Conservation (phyloP, 2,329 filamentous ascomycete species). For the Talaromyces sp. region DNA sequence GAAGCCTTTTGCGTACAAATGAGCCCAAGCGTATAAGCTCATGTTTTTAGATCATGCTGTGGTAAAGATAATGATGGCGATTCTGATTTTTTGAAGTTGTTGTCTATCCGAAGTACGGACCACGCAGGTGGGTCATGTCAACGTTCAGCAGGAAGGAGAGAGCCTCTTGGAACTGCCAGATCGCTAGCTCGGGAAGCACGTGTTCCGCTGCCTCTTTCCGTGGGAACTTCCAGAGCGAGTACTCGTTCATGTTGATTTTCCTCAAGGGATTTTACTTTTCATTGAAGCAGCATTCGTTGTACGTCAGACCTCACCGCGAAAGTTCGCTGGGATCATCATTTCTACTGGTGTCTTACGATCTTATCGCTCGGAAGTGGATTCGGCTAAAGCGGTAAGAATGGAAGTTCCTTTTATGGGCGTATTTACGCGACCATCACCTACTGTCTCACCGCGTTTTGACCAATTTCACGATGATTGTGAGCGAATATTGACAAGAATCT, state of each 20-base stretch:
- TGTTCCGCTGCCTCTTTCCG: neutral
- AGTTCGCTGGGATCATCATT: neutral
- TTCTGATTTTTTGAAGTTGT: neutral
- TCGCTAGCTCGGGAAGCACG: neutral
- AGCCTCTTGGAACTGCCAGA: neutral
- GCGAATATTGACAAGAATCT: neutral
- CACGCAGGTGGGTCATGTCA: neutral
- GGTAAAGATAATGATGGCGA: neutral
- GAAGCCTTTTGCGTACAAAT: neutral
- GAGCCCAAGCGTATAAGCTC: neutral
- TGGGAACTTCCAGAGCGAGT: neutral
- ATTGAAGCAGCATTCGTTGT: neutral
- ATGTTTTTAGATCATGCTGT: neutral
- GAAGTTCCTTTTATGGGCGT: neutral
- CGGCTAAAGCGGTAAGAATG: conserved; percentile 1
- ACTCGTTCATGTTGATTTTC: neutral
- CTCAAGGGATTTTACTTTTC: neutral
- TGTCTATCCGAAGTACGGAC: neutral
- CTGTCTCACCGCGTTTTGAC: neutral
- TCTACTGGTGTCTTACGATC: neutral
- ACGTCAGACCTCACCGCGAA: neutral
- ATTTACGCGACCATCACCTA: neutral
- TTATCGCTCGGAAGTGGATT: neutral
- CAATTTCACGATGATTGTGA: too few species aligned
- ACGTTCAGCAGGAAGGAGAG: neutral